phyloP scores from a whole-genome alignment of 1,139 yeast species.

The Suhomyces bokatorum region DNA sequence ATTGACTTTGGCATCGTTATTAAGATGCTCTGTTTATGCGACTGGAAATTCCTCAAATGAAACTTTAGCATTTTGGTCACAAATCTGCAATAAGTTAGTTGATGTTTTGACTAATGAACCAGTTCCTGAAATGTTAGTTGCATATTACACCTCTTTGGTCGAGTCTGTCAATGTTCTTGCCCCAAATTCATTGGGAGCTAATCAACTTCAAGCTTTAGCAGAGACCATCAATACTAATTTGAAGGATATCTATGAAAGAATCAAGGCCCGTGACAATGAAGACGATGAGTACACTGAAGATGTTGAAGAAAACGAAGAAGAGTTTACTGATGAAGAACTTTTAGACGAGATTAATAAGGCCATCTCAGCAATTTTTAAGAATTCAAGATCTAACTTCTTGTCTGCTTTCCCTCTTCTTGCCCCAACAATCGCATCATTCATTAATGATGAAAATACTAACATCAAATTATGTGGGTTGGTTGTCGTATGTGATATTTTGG shows the following conservation, averaged over 20 bases:
- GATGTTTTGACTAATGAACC: conserved; percentile 76
- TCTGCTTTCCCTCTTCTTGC: conserved; percentile 61
- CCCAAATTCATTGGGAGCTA: conserved; percentile 54
- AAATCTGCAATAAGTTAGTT: conserved; percentile 67
- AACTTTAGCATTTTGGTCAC: conserved; percentile 68
- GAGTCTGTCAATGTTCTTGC: conserved; percentile 71
- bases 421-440: conserved; percentile 55
- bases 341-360: conserved; percentile 83
- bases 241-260: conserved; percentile 68
- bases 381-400: conserved; percentile 57
- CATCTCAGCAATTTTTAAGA: conserved; percentile 71
- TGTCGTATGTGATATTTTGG: conserved; percentile 76
- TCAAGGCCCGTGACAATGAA: conserved; percentile 66
- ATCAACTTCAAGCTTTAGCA: conserved; percentile 60
- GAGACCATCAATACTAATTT: conserved; percentile 62
- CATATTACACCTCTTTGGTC: conserved; percentile 72
- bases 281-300: conserved; percentile 79
- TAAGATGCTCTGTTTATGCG: conserved; percentile 67
- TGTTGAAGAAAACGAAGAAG: conserved; percentile 77
- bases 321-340: conserved; percentile 85
- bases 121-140: conserved; percentile 76
- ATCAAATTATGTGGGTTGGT: conserved; percentile 79
- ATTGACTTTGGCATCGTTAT: conserved; percentile 73
- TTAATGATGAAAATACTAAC: conserved; percentile 66
- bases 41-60: conserved; percentile 58